Percentiles rank a stretch among this genome's conserved stretches.
phyloP scores from a whole-genome alignment of 306 rosid genomes.

The Mimosa bimucronata region DNA sequence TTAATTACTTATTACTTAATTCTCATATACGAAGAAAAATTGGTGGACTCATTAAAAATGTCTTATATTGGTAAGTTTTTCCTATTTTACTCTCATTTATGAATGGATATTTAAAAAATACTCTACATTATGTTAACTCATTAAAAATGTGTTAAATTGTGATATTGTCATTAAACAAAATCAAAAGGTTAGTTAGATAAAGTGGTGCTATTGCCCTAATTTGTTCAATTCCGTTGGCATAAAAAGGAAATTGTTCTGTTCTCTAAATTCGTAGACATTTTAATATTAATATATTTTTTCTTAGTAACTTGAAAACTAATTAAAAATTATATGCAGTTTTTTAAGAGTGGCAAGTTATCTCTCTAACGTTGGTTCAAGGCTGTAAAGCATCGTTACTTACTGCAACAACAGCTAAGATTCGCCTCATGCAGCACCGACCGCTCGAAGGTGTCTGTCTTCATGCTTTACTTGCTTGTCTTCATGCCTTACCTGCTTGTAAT shows the following conservation, averaged over 20 bases:
- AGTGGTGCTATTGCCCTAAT: neutral
- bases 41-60: no score
- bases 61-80: no score
- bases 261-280: no score
- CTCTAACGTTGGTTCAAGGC: neutral
- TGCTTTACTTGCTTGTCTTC: neutral
- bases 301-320: neutral
- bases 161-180: no score
- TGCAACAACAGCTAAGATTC: neutral
- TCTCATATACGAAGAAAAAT: no score
- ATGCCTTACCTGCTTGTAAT: neutral
- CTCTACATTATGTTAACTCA: no score
- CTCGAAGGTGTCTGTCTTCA: neutral
- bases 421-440: neutral
- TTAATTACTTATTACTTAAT: no score
- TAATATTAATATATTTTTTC: neutral
- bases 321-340: neutral
- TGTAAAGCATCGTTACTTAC: neutral
- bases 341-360: neutral
- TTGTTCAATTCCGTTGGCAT: neutral
- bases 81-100: no score
- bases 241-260: no score
- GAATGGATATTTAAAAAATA: no score
- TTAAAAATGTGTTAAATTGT: no score
- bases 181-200: neutral